phyloP scores from a whole-genome alignment of 129 eudicot genomes.

The Tagetes erecta region DNA sequence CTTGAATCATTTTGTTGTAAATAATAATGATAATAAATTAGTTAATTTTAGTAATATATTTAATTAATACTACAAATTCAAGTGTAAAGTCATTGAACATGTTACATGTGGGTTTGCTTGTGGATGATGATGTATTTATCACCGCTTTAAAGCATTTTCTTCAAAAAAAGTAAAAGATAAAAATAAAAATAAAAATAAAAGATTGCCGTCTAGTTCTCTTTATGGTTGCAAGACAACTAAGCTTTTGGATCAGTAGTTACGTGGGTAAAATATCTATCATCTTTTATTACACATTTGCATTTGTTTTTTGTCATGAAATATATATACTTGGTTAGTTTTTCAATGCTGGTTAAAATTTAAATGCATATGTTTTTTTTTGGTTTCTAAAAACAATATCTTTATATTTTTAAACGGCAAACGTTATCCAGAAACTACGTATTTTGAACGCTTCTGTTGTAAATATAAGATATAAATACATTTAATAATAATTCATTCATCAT shows the following conservation, averaged over 20 bases:
- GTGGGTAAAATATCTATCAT: constrained; percentile 8
- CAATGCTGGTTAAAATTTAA: not conserved
- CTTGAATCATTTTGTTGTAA: too few relatives aligned
- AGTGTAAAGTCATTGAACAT: constrained; percentile 17
- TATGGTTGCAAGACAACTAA: constrained; percentile 27
- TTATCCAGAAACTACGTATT: too few relatives aligned
- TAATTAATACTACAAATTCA: constrained; percentile 7
- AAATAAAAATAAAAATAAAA: not conserved
- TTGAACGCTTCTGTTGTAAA: too few relatives aligned
- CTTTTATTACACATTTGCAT: not conserved
- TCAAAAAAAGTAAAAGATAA: not conserved
- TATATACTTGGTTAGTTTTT: not conserved
- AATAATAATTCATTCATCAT: not conserved
- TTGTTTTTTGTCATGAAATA: not conserved
- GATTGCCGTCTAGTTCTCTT: constrained; percentile 23
- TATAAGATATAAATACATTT: too few relatives aligned
- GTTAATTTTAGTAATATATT: not conserved
- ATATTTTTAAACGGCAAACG: too few relatives aligned
- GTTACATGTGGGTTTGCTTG: constrained; percentile 23
- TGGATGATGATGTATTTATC: constrained; percentile 28
- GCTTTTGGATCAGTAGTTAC: not conserved
- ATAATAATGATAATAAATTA: too few relatives aligned
- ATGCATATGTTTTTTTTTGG: not conserved
- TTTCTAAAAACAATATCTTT: not conserved
- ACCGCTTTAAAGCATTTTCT: constrained; percentile 37